Evolutionary conservation across 2,329 filamentous ascomycete genomes (phyloP).

Genomic region (Cladosporium austrohemisphaericum): DNA sequence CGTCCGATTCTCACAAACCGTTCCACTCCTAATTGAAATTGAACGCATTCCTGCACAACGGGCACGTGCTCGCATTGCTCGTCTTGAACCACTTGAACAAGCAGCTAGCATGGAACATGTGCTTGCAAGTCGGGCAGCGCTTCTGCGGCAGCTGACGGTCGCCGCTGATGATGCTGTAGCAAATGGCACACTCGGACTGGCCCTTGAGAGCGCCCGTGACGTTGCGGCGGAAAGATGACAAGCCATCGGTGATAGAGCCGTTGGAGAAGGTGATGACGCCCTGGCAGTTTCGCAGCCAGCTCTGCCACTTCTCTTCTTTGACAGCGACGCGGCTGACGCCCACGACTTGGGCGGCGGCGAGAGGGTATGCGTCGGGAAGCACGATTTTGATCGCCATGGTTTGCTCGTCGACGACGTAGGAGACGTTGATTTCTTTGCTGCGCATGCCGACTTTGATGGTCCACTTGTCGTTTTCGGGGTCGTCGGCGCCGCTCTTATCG

Average conservation of each 20-base stretch:
- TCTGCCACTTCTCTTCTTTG: constrained; percentile 86
- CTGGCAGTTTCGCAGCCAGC: constrained; percentile 82
- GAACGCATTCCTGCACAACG: constrained; percentile 87
- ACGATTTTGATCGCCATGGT: constrained; percentile 77
- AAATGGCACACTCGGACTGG: constrained; percentile 93
- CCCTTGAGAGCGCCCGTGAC: constrained; percentile 85
- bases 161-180: constrained; percentile 86
- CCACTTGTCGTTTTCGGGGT: constrained; percentile 51
- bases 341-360: constrained; percentile 71
- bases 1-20: not conserved
- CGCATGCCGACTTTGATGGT: constrained; percentile 67
- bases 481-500: constrained; percentile 35
- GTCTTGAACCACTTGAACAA: constrained; percentile 96
- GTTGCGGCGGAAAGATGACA: constrained; percentile 81
- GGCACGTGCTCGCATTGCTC: constrained; percentile 87
- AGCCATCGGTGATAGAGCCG: constrained; percentile 80
- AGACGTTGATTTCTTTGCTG: constrained; percentile 73
- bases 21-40: constrained; percentile 48
- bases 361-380: constrained; percentile 76
- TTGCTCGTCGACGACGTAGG: constrained; percentile 84
- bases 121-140: constrained; percentile 85
- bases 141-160: constrained; percentile 92
- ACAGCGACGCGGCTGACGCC: constrained; percentile 81
- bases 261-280: constrained; percentile 92
- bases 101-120: constrained; percentile 85